Evolutionary conservation across 768 basidiomycete species (phyloP).

Genomic region (Boletus bicolor): DNA sequence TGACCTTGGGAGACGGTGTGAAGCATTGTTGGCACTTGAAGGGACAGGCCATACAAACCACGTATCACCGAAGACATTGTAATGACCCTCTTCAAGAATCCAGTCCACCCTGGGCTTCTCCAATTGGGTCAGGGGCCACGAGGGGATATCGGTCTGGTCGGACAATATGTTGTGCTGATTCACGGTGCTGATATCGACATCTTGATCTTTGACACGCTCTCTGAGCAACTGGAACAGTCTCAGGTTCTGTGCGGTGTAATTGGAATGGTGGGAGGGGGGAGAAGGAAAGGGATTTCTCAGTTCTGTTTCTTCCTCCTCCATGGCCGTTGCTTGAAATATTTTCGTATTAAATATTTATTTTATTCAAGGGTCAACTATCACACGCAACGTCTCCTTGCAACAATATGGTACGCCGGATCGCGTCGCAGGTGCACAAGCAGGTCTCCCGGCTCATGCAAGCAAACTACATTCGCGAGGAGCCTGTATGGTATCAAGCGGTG

Average conservation of each 20-base stretch:
- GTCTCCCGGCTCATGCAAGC: conserved; percentile 76
- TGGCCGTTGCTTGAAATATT: conserved; percentile 4
- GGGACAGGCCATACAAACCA: conserved; percentile 69
- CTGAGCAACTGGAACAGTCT: conserved; percentile 60
- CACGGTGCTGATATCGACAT: conserved; percentile 34
- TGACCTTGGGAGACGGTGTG: conserved; percentile 50
- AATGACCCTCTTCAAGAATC: conserved; percentile 83
- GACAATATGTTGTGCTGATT: conserved; percentile 62
- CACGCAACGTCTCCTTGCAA: neutral
- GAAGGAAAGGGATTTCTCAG: conserved; percentile 87
- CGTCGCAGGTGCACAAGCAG: conserved; percentile 86
- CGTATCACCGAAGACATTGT: conserved; percentile 80
- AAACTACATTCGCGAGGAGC: conserved; percentile 58
- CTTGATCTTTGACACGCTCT: conserved; percentile 43
- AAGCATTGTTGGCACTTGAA: conserved; percentile 12
- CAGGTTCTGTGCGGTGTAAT: conserved; percentile 74
- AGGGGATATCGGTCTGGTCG: conserved; percentile 72
- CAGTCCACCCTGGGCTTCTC: conserved; percentile 89
- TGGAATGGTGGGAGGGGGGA: conserved; percentile 79
- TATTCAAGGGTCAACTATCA: too few relatives aligned
- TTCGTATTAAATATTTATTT: neutral
- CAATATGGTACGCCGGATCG: conserved; percentile 73
- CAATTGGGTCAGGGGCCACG: conserved; percentile 71
- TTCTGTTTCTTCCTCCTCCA: conserved; percentile 68
- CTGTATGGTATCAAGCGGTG: conserved; percentile 83